Percentiles rank a stretch among this genome's conserved stretches.
These are phyloP conservation scores for Exophiala oligosperma DNA, from an alignment of 2,329 filamentous ascomycete species.

Conservation along the genomic window DNA sequence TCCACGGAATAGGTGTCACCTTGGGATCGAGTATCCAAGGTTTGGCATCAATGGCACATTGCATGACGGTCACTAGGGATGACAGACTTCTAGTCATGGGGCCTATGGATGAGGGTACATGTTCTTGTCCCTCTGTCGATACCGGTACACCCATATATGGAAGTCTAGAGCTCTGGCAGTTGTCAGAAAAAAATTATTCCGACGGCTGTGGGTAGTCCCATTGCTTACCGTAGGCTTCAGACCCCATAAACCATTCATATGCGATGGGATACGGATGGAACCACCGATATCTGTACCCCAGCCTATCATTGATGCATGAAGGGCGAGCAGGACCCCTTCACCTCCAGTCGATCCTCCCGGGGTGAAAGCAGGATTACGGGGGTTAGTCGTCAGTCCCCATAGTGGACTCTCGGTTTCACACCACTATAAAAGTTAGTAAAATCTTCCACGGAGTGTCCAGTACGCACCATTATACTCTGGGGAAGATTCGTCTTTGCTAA, in stretches of 20 bases:
- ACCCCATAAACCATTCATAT: slow-evolving; percentile 51
- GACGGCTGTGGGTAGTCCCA: slow-evolving; percentile 37
- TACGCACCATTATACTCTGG: slow-evolving; percentile 53
- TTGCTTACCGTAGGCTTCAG: slow-evolving; percentile 49
- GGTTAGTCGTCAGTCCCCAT: slow-evolving; percentile 52
- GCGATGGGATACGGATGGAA: slow-evolving; percentile 50
- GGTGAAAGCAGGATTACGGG: slow-evolving; percentile 44
- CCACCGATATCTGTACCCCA: slow-evolving; percentile 57
- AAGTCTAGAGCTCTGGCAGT: slow-evolving; percentile 53
- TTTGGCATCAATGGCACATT: slow-evolving; percentile 37
- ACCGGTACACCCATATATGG: slow-evolving; percentile 61
- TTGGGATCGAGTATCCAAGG: slow-evolving; percentile 59
- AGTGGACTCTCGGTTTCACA: slow-evolving; percentile 56
- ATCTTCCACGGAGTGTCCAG: slow-evolving; percentile 39
- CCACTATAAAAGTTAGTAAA: slow-evolving; percentile 49
- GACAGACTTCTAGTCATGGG: slow-evolving; percentile 57
- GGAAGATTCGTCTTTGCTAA: slow-evolving; percentile 55
- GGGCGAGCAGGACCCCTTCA: slow-evolving; percentile 42
- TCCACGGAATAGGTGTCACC: slow-evolving; percentile 57
- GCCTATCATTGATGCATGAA: slow-evolving; percentile 46
- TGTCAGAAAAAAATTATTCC: background rate
- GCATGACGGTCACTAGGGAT: slow-evolving; percentile 47
- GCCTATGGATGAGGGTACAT: slow-evolving; percentile 63
- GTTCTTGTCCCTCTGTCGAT: slow-evolving; percentile 64
- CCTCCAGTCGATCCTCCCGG: slow-evolving; percentile 52